Conservation (phyloP, 2,329 filamentous ascomycete species). For the Colletotrichum camelliae region DNA sequence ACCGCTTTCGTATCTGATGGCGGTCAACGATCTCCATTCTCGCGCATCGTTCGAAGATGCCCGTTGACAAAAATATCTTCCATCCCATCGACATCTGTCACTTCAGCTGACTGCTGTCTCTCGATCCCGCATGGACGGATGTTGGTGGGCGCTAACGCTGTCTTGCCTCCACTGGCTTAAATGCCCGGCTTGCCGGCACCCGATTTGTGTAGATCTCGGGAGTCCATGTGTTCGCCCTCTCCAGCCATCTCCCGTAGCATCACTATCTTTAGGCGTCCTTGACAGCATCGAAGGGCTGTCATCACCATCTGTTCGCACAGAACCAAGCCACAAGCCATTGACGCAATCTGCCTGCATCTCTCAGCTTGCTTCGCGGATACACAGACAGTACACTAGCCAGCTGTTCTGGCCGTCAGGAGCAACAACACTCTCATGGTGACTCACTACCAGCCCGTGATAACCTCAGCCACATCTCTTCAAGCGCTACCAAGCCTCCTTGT, state of each 20-base stretch:
- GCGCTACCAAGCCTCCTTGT: neutral
- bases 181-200: neutral
- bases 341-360: neutral
- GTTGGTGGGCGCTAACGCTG: neutral
- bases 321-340: neutral
- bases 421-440: neutral
- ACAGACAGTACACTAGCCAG: neutral
- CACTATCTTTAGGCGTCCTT: neutral
- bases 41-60: neutral
- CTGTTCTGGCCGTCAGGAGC: neutral
- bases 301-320: constrained; percentile 1
- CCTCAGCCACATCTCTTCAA: neutral
- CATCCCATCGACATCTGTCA: neutral
- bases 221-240: neutral
- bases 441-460: neutral
- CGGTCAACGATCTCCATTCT: neutral
- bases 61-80: neutral
- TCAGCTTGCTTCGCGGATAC: neutral
- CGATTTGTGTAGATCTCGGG: neutral
- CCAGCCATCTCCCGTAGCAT: neutral
- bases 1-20: constrained; percentile 3
- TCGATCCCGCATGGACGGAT: neutral
- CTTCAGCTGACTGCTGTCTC: neutral
- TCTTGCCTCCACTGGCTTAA: neutral
- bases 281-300: neutral